Evolutionary conservation across 306 rosid species (phyloP), one percentile per base, ranked within the genome.

Genomic region (Trichosanthes cucumerina): DNA sequence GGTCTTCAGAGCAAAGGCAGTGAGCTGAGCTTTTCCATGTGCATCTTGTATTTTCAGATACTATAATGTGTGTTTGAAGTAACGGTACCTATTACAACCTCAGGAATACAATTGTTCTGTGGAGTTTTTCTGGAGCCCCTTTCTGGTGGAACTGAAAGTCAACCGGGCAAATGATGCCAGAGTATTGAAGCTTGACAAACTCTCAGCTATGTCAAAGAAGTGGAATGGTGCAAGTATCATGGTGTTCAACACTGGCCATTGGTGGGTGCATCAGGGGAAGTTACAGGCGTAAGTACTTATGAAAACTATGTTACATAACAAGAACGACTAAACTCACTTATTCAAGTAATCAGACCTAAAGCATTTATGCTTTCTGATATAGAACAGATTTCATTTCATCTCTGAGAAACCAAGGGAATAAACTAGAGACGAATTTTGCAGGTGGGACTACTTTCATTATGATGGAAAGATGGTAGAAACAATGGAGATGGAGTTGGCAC

Each of bases 111-210:
- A 87, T 58, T 84, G 86, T 57, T 31, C 88, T 56, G 82, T 87
- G 70, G 86, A 87, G 80, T 87, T 84, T 56, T 82, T 80, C 44
- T 82, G 90, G 90, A 87, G 88, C 79, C 88, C 90, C 28, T 87
- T 84, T 79, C 86, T 87, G 19, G 86, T 84, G 39, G 71, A 84
- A 39, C 80, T 80, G 31, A 75, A 82, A 39, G 81, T 65, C 28
- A 54, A 82, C 53, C 18, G 13, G 69, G 75, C 10, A 21, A 59
- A 28, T 33, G 85, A 86, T 13, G 44, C 53, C 18, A 77, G 77
- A 64, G 43, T 82, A 75, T 73, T 87, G 21, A 82, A 57, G 76
- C 86, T 87, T 14, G 86, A 82, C 65, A 71, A 79, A 58, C 78
- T 87, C 15, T 56, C 85, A 8, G 12, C 34, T 58, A 46, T 66